Percentiles rank a stretch among this genome's conserved stretches.
phyloP scores from a whole-genome alignment of 257 asterid genomes.

The Scutellaria galericulata region DNA sequence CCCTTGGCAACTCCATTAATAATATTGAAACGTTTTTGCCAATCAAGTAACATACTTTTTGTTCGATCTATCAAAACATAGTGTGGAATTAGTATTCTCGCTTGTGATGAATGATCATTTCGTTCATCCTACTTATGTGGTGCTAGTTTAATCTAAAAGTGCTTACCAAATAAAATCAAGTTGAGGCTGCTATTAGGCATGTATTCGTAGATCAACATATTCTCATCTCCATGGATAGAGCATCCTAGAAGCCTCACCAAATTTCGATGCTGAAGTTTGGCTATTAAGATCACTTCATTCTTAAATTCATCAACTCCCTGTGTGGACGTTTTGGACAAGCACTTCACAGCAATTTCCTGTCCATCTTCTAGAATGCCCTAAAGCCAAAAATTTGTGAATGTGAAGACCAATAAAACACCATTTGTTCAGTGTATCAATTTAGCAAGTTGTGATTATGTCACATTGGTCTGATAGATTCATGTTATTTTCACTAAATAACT shows the following conservation, averaged over 20 bases:
- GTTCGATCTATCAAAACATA: background rate
- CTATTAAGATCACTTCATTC: constrained; percentile 14
- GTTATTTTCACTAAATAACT: background rate
- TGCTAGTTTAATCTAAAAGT: background rate
- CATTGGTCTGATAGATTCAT: background rate
- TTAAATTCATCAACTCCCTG: constrained; percentile 21
- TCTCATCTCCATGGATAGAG: constrained; percentile 26
- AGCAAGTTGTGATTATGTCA: background rate
- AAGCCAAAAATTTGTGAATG: background rate
- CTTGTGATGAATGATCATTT: background rate
- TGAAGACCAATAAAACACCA: background rate
- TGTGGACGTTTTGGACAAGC: constrained; percentile 16
- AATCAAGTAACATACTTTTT: background rate
- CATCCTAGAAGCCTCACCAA: constrained; percentile 31
- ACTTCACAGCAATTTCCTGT: constrained; percentile 29
- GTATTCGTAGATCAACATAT: constrained; percentile 28
- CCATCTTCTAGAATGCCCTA: constrained; percentile 18
- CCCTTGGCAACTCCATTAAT: constrained; percentile 25
- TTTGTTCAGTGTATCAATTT: background rate
- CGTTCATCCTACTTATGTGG: background rate
- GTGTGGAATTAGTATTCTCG: background rate
- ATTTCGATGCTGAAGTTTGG: constrained; percentile 25
- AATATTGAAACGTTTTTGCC: constrained; percentile 19
- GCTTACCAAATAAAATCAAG: constrained; percentile 11
- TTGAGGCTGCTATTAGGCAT: constrained; percentile 27